These are phyloP conservation scores for Flaveria trinervia DNA, from an alignment of 129 eudicot genomes.

Conservation along the genomic window DNA sequence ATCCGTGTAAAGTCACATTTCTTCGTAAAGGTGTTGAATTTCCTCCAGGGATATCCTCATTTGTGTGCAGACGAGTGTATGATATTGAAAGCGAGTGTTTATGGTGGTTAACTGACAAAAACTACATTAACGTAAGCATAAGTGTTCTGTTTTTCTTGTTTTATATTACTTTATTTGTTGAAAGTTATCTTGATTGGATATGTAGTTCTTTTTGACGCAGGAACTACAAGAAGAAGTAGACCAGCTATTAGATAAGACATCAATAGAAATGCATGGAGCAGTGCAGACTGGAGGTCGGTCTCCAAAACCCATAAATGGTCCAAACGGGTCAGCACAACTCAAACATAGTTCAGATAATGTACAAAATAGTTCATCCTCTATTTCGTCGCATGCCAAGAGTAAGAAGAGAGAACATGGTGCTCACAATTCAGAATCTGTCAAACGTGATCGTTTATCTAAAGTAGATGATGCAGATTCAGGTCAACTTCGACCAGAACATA, in stretches of 20 bases:
- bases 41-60: conserved; percentile 78
- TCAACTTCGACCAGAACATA: conserved; percentile 51
- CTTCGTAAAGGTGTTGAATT: conserved; percentile 89
- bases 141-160: neutral
- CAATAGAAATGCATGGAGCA: conserved; percentile 66
- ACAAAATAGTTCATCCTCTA: conserved; percentile 57
- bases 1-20: conserved; percentile 99
- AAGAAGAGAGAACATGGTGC: conserved; percentile 73
- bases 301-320: conserved; percentile 67
- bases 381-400: conserved; percentile 66
- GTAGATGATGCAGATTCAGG: conserved; percentile 65
- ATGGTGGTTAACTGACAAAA: conserved; percentile 91
- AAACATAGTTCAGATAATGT: conserved; percentile 64
- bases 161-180: neutral
- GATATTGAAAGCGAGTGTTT: conserved; percentile 65
- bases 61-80: conserved; percentile 88
- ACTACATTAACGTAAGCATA: conserved; percentile 74
- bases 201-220: conserved; percentile 45
- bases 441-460: conserved; percentile 53
- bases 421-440: conserved; percentile 51
- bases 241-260: conserved; percentile 59
- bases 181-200: conserved; percentile 35
- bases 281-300: conserved; percentile 76
- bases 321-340: conserved; percentile 51
- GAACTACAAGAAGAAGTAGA: conserved; percentile 84